These are phyloP conservation scores for Cercospora zeae-maydis DNA, from an alignment of 2,329 filamentous ascomycete genomes.

Conservation along the genomic window DNA sequence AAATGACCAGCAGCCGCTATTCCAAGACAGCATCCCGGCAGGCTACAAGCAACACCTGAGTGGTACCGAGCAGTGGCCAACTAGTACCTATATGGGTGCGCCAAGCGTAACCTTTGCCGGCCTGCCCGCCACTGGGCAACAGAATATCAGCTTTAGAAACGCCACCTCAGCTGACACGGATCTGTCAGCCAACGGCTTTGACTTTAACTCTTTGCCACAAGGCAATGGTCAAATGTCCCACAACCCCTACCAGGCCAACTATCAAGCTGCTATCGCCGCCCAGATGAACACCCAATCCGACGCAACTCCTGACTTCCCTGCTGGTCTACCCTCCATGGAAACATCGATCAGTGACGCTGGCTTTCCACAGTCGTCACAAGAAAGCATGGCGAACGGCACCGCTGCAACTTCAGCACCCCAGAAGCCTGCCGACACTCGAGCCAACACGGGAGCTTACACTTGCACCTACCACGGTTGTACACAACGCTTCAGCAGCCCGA, in stretches of 20 bases:
- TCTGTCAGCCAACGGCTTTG: constrained; percentile 35
- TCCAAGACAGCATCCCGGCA: constrained; percentile 53
- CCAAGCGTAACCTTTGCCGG: constrained; percentile 44
- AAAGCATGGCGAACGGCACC: constrained; percentile 34
- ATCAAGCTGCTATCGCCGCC: constrained; percentile 26
- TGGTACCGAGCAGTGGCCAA: constrained; percentile 41
- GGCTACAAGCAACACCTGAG: constrained; percentile 37
- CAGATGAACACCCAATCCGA: constrained; percentile 35
- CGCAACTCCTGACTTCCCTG: constrained; percentile 56
- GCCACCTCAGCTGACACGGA: constrained; percentile 38
- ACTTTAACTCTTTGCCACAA: constrained; percentile 36
- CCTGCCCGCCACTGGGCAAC: constrained; percentile 41
- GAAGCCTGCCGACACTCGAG: constrained; percentile 62
- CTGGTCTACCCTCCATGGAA: constrained; percentile 59
- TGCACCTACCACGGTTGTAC: constrained; percentile 93
- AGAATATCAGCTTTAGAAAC: constrained; percentile 45
- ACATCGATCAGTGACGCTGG: constrained; percentile 56
- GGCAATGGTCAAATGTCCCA: constrained; percentile 21
- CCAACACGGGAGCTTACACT: constrained; percentile 86
- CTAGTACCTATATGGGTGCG: constrained; percentile 44
- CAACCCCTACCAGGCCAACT: constrained; percentile 29
- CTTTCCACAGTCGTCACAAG: constrained; percentile 43
- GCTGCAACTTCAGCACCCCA: constrained; percentile 31
- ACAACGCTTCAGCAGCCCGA: constrained; percentile 80
- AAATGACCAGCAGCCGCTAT: constrained; percentile 74